Evolutionary conservation across 1,284 basidiomycete genomes (phyloP).

Genomic region (Rhodotorula sp.): DNA sequence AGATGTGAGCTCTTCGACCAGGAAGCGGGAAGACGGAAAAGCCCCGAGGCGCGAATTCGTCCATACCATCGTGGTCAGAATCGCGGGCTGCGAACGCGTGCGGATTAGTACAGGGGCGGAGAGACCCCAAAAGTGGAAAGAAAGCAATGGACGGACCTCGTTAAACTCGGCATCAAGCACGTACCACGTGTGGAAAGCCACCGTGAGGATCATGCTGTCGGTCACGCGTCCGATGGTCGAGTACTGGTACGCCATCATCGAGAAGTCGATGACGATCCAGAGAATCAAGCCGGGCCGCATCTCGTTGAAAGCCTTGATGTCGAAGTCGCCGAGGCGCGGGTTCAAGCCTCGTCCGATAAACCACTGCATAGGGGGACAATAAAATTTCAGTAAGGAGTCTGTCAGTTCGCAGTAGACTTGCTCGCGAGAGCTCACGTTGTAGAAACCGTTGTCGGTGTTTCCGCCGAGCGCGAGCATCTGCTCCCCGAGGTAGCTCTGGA

Average conservation of each 20-base stretch:
- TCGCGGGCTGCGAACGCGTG: slow-evolving; percentile 54
- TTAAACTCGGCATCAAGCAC: slow-evolving; percentile 82
- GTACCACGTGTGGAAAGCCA: slow-evolving; percentile 84
- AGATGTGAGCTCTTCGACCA: no score
- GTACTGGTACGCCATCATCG: slow-evolving; percentile 88
- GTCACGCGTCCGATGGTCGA: slow-evolving; percentile 69
- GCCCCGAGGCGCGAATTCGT: no score
- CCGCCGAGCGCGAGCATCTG: slow-evolving; percentile 81
- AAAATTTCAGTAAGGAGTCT: neutral
- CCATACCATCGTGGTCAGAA: slow-evolving; percentile 67
- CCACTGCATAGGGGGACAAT: slow-evolving; percentile 60
- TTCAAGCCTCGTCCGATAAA: slow-evolving; percentile 96
- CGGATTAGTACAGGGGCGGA: no score
- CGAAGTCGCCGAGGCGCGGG: slow-evolving; percentile 78
- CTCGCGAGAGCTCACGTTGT: slow-evolving; percentile 67
- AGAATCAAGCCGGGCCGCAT: slow-evolving; percentile 92
- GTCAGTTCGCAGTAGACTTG: no score
- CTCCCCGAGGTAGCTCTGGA: slow-evolving; percentile 59
- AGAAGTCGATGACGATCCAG: slow-evolving; percentile 88
- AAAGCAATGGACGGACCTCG: slow-evolving; percentile 61
- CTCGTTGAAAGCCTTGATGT: slow-evolving; percentile 95
- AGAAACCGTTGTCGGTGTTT: slow-evolving; percentile 82
- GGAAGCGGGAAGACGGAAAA: neutral
- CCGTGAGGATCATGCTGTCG: slow-evolving; percentile 87
- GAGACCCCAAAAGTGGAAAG: neutral